Base-by-base conservation (phyloP, 2,329 filamentous ascomycete species). In the Macrophomina tecta region DNA sequence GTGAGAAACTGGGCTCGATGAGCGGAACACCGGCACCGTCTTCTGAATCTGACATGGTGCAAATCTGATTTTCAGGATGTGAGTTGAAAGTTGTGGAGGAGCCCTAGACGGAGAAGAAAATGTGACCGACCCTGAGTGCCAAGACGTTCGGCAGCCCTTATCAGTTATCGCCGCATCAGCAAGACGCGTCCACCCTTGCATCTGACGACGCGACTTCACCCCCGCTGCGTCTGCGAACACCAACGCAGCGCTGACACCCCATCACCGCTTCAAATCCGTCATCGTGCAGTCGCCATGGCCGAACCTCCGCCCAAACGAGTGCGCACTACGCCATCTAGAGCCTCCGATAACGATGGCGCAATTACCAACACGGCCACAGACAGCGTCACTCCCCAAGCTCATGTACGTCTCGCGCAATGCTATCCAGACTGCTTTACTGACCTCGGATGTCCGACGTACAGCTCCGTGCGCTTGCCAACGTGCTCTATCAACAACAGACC, bases 11-110 rank as follows among this genome's bases (percentile, higher is more conserved):
- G 3, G 77, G 72, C 68, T 83, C 80, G 32, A 83, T 76, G 49
- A 83, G 75, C 64, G 81, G 81, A 9, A 82, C 75, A 14, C 81
- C 81, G 38, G 74, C 76, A 67, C 79, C 78, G 52, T 74, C 73
- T 49, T 82, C 81, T 9, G 79, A 78, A 71, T 82, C 81, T 62
- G 81, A 82, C 81, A 83, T 83, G 66, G 66, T 74, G 74, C 71
- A 34, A 58, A 36, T 38, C n/a, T 40, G 18, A 34, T 14, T 34
- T 32, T 7, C 7, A 34, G 18, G n/a, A 38, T 63, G 69, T 55
- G 68, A 36, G 58, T 61, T 64, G 52, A 69, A 70, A 72, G 72
- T 71, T 65, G 55, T 40, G 67, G 68, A 65, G 70, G 56, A 18
- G 45, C 28, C 18, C 23, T 8, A 52, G 38, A 34, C 38, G 28